A percentile compares a stretch with the other conserved stretches of the same genome.
These are phyloP conservation scores for Rossbeevera mucosa DNA, from an alignment of 768 basidiomycete species.

Conservation along the genomic window DNA sequence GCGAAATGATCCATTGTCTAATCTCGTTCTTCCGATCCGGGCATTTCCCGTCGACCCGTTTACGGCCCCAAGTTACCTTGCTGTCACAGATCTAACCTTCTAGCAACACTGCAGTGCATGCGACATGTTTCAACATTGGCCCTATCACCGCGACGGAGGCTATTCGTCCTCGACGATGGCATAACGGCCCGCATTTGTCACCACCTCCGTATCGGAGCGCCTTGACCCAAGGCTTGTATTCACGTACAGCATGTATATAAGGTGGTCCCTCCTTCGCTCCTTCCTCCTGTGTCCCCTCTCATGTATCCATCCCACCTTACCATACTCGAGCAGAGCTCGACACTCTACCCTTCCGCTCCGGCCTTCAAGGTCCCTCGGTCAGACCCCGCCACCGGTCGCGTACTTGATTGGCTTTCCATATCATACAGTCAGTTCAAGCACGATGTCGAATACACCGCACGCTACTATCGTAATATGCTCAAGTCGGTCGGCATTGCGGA, in stretches of 20 bases:
- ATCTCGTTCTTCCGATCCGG: slow-evolving; percentile 20
- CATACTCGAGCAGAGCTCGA: slow-evolving; percentile 54
- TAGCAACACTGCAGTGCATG: slow-evolving; percentile 30
- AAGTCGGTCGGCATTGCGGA: slow-evolving; percentile 41
- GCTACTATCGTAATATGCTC: slow-evolving; percentile 57
- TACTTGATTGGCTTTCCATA: slow-evolving; percentile 55
- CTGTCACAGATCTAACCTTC: slow-evolving; percentile 28
- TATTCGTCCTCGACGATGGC: slow-evolving; percentile 26
- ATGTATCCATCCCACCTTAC: slow-evolving; percentile 53
- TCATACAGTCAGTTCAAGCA: slow-evolving; percentile 59
- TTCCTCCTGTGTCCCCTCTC: slow-evolving; percentile 9
- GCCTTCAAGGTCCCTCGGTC: slow-evolving; percentile 59
- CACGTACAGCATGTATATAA: slow-evolving; percentile 32
- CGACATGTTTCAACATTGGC: slow-evolving; percentile 32
- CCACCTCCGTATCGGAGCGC: slow-evolving; percentile 28
- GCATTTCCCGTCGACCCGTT: slow-evolving; percentile 14
- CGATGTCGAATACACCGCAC: slow-evolving; percentile 64
- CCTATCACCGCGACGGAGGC: slow-evolving; percentile 33
- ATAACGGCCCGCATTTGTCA: slow-evolving; percentile 28
- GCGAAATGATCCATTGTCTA: slow-evolving; percentile 17
- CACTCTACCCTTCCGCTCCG: slow-evolving; percentile 42
- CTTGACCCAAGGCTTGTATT: slow-evolving; percentile 14
- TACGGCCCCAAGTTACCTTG: slow-evolving; percentile 23
- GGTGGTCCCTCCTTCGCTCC: slow-evolving; percentile 7
- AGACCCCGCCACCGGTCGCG: slow-evolving; percentile 38